Conservation (phyloP, 1,284 basidiomycete genomes). For the Sporisorium graminicola region DNA sequence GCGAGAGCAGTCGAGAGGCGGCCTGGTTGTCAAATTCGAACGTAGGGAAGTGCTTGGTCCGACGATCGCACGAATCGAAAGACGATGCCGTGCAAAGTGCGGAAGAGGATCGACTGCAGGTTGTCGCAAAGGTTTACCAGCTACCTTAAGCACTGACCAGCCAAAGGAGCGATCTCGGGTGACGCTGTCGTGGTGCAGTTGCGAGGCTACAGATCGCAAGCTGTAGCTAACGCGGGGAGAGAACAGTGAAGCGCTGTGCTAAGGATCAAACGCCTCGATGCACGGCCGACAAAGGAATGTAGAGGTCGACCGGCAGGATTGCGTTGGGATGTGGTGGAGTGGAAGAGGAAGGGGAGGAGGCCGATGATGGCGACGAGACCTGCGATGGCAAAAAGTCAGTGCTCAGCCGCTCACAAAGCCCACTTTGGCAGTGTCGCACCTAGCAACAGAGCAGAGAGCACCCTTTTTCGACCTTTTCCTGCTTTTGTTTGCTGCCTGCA, state of each 20-base stretch:
- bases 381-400: slow-evolving; percentile 1
- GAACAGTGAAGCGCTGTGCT: neutral
- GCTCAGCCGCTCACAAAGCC: neutral
- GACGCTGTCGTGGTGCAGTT: neutral
- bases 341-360: neutral
- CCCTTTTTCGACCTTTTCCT: neutral
- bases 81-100: neutral
- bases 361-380: slow-evolving; percentile 6
- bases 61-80: neutral
- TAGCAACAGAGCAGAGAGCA: slow-evolving; percentile 5
- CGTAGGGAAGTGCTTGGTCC: neutral
- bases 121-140: neutral
- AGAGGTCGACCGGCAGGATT: slow-evolving; percentile 24
- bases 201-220: neutral
- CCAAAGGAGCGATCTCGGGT: neutral
- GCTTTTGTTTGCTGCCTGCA: neutral
- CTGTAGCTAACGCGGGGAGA: neutral
- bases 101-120: neutral
- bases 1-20: neutral
- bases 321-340: slow-evolving; percentile 13
- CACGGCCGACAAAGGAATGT: slow-evolving; percentile 29
- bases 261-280: slow-evolving; percentile 5
- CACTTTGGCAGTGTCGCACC: neutral
- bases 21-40: neutral
- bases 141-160: neutral